Evolutionary conservation across 2,329 filamentous ascomycete species (phyloP).

Genomic region (Colletotrichum sp.): DNA sequence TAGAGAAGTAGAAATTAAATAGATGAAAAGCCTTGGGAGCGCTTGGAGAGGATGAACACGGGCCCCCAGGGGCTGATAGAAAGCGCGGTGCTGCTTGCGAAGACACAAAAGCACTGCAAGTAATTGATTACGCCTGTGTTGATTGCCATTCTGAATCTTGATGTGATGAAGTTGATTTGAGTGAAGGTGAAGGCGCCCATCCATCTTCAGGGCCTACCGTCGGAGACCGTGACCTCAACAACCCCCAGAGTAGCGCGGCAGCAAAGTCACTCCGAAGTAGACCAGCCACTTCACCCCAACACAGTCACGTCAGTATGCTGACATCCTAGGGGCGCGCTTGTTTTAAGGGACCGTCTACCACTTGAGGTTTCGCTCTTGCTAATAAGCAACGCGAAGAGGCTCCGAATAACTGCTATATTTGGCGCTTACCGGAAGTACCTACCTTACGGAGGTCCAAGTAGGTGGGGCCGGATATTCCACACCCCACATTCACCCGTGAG

Average conservation of each 20-base stretch:
- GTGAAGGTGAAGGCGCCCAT: neutral
- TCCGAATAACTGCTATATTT: too few species aligned
- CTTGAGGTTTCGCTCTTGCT: neutral
- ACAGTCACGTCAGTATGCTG: neutral
- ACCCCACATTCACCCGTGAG: neutral
- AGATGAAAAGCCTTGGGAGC: too few species aligned
- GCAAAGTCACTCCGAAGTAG: neutral
- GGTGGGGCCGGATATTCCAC: neutral
- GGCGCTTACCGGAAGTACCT: too few species aligned
- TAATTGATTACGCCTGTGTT: neutral
- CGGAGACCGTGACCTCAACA: neutral
- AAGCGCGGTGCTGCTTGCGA: neutral
- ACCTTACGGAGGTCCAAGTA: too few species aligned
- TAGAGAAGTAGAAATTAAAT: too few species aligned
- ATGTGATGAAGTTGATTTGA: neutral
- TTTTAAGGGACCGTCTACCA: neutral
- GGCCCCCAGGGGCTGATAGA: neutral
- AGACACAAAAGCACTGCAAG: neutral
- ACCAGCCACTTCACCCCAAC: neutral
- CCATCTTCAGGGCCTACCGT: neutral
- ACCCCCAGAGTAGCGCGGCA: neutral
- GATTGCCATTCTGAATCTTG: neutral
- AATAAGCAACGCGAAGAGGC: neutral
- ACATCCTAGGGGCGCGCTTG: neutral
- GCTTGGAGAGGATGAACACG: too few species aligned